phyloP scores from a whole-genome alignment of 441 rosid species.

The Aquilaria agallochum region DNA sequence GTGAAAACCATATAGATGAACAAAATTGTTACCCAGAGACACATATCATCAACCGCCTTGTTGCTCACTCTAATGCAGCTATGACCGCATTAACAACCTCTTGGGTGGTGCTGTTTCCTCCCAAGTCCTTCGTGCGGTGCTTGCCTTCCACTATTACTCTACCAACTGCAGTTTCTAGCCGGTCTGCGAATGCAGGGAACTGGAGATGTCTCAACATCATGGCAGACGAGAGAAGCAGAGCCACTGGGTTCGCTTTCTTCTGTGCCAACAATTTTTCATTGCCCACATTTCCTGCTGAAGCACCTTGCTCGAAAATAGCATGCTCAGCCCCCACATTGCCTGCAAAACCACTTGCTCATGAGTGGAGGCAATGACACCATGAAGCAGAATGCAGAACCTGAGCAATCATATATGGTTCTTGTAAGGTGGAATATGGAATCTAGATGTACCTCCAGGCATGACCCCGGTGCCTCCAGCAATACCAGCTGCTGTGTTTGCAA shows the following conservation, averaged over 20 bases:
- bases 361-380: too few species aligned
- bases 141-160: conserved; percentile 61
- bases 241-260: conserved; percentile 76
- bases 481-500: conserved; percentile 86
- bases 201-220: conserved; percentile 86
- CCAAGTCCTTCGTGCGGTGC: conserved; percentile 76
- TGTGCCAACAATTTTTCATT: conserved; percentile 37
- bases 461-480: conserved; percentile 97
- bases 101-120: conserved; percentile 71
- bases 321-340: conserved; percentile 91
- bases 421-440: too few species aligned
- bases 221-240: conserved; percentile 69
- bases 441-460: conserved; percentile 90
- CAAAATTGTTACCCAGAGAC: too few species aligned
- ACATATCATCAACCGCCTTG: conserved; percentile 5
- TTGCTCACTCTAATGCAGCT: conserved; percentile 35
- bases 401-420: too few species aligned
- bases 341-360: conserved; percentile 17
- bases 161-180: conserved; percentile 74
- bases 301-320: conserved; percentile 97
- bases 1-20: too few species aligned
- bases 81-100: conserved; percentile 56
- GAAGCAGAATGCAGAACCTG: too few species aligned
- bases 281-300: conserved; percentile 89
- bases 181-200: conserved; percentile 74